Evolutionary conservation across 768 basidiomycete species (phyloP), one percentile per base, ranked within the genome.

Genomic region (Podaxis rugospora): DNA sequence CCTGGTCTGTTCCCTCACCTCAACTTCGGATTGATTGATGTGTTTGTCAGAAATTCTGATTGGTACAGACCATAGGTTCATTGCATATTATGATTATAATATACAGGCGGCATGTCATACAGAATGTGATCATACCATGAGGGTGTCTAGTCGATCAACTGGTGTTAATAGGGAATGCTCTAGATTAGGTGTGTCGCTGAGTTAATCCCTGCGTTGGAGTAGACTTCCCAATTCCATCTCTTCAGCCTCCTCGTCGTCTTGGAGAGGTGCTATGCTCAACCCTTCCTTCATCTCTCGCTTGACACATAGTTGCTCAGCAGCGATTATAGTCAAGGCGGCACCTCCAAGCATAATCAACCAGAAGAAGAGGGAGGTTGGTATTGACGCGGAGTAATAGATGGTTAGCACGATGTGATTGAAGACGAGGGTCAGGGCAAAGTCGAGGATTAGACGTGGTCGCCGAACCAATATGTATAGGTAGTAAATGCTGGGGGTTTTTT

Each of bases 331-430:
- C 40, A 88, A 66, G n/a, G 84, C 76, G 5, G 92, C 81, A 47
- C 92, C 88, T 42, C 77, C 75, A n/a, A 83, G 72, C 70, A 95
- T 78, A 53, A 95, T 80, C 51, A 86, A 68, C 95, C 95, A 99
- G 78, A 92, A 98, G 80, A 96, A 98, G 37, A 92, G 70, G 1
- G 93, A 95, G 0, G 92, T 92, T 5, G 97, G 97, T 64, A 92
- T 73, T 13, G 85, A 80, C 11, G 86, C 84, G 2, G 93, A 85
- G 72, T 93, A 94, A 75, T 98, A 98, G 39, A 93, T 95, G 57
- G 97, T 96, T 63, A 98, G 77, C 58, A 98, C 88, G 61, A 96
- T 77, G 73, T 99, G 97, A 70, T 88, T 92, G 80, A 96, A 92
- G 51, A 92, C 75, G 51, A 98, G 83, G 0, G 97, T 98, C 62